Percentiles rank a stretch among this genome's conserved stretches.
These are phyloP conservation scores for Petunia axillaris DNA, from an alignment of 257 asterid species.

Conservation along the genomic window DNA sequence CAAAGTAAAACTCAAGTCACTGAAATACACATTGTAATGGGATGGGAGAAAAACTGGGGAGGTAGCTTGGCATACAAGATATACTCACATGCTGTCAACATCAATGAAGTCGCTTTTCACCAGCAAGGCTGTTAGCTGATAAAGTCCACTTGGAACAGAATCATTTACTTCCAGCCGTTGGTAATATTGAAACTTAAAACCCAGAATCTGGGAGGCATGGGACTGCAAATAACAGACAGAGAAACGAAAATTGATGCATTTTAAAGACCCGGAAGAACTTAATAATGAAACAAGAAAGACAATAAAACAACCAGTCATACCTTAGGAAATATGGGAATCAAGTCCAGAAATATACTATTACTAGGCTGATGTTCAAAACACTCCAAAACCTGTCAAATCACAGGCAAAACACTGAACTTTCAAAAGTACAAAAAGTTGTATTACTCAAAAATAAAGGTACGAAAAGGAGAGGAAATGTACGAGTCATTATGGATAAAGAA, in stretches of 20 bases:
- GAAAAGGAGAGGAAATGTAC: background rate
- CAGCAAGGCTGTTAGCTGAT: conserved; percentile 87
- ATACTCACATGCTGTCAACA: conserved; percentile 85
- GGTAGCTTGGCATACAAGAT: conserved; percentile 21
- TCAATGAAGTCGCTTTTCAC: conserved; percentile 89
- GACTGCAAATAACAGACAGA: conserved; percentile 59
- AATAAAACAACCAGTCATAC: conserved; percentile 43
- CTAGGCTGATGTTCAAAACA: conserved; percentile 94
- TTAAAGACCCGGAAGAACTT: background rate
- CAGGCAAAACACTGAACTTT: conserved; percentile 31
- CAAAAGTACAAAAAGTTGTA: conserved; percentile 29
- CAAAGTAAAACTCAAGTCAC: background rate
- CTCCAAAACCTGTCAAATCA: conserved; percentile 68
- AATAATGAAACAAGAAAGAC: conserved; percentile 4
- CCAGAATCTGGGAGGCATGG: conserved; percentile 95
- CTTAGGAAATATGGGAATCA: conserved; percentile 96
- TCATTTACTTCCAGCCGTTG: conserved; percentile 73
- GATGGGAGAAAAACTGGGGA: conserved; percentile 3
- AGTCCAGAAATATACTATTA: conserved; percentile 80
- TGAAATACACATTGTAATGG: conserved; percentile 7
- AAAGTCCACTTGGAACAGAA: conserved; percentile 79
- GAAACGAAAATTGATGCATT: background rate
- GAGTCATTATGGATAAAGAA: conserved; percentile 30
- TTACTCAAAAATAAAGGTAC: conserved; percentile 2
- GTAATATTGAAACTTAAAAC: conserved; percentile 93